Evolutionary conservation across 805 yeast species (phyloP).

Genomic region (Spathaspora girioi): DNA sequence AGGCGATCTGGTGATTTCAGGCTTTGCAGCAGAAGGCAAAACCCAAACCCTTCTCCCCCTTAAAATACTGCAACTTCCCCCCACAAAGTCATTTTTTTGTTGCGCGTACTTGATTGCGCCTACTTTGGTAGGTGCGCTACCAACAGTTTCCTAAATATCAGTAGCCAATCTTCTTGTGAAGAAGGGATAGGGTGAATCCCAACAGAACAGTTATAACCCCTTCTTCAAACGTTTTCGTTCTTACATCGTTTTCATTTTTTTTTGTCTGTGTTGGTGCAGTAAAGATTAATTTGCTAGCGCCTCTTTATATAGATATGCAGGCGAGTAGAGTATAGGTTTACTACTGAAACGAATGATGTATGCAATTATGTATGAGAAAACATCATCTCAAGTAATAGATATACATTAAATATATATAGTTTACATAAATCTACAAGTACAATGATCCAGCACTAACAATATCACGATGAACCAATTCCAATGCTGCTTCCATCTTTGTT

Average conservation of each 20-base stretch:
- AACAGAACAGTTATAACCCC: too few species aligned
- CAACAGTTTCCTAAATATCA: not conserved
- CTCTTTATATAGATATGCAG: too few species aligned
- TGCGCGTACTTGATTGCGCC: not conserved
- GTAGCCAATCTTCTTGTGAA: not conserved
- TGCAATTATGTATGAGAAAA: too few species aligned
- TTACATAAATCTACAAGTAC: constrained; percentile 45
- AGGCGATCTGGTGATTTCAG: too few species aligned
- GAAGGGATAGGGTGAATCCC: too few species aligned
- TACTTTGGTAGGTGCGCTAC: not conserved
- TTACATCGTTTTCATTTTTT: too few species aligned
- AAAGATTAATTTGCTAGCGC: too few species aligned
- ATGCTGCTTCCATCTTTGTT: constrained; percentile 82
- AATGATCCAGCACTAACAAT: constrained; percentile 95
- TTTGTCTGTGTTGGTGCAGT: too few species aligned
- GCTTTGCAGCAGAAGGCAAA: too few species aligned
- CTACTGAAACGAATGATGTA: too few species aligned
- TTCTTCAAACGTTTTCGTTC: too few species aligned
- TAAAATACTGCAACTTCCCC: not conserved
- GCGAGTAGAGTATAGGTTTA: too few species aligned
- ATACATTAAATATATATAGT: not conserved
- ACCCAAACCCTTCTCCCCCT: not conserved
- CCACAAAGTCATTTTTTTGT: not conserved
- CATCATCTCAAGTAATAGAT: not conserved
- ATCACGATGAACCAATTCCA: constrained; percentile 88